Evolutionary conservation across 768 basidiomycete species (phyloP).

Genomic region (Leccinum rimulosum): DNA sequence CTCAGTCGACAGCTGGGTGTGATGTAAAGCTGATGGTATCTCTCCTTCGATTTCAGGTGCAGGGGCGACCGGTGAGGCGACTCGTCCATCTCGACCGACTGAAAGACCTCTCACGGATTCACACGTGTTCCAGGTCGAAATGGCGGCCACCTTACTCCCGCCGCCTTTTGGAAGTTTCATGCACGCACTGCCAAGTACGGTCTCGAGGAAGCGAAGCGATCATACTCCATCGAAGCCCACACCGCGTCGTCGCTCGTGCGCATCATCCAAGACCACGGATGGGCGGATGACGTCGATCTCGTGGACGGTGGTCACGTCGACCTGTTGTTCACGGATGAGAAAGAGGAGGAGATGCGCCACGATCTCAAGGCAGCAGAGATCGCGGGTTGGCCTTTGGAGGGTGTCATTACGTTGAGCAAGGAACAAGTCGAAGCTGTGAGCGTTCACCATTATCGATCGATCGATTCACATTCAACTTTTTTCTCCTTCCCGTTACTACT

Average conservation of each 20-base stretch:
- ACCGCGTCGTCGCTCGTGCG: conserved; percentile 47
- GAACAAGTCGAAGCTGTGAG: conserved; percentile 50
- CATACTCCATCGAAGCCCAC: conserved; percentile 55
- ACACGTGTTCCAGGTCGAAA: conserved; percentile 58
- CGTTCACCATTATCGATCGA: background rate
- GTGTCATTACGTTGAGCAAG: conserved; percentile 45
- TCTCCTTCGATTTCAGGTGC: conserved; percentile 43
- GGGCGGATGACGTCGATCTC: conserved; percentile 56
- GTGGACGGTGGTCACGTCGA: conserved; percentile 53
- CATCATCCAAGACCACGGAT: conserved; percentile 44
- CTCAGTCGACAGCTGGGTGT: background rate
- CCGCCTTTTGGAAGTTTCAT: conserved; percentile 45
- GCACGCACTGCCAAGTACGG: conserved; percentile 41
- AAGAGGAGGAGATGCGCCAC: conserved; percentile 35
- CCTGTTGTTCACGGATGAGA: conserved; percentile 47
- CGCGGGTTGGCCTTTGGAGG: conserved; percentile 48
- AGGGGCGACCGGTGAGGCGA: conserved; percentile 65
- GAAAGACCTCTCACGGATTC: background rate
- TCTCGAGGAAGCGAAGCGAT: conserved; percentile 51
- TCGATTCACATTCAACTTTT: background rate
- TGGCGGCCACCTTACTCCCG: conserved; percentile 70
- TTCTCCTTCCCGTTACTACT: background rate
- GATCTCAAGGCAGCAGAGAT: conserved; percentile 54
- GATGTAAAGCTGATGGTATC: background rate
- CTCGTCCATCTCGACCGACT: background rate